phyloP scores from a whole-genome alignment of 345 rosid genomes.

The Moringa oleifera region DNA sequence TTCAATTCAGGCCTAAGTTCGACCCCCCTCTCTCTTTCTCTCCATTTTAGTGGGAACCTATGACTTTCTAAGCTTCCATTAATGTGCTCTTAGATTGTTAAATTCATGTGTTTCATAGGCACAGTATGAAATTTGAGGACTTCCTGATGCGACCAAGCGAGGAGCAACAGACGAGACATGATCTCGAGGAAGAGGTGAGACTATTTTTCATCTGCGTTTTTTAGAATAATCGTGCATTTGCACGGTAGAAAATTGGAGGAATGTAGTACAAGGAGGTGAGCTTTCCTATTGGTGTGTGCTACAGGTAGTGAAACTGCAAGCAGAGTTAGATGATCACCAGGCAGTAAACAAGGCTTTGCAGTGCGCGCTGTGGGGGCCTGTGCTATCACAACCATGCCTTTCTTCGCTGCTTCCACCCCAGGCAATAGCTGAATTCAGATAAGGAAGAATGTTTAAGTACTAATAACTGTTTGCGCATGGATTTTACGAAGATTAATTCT shows the following conservation, averaged over 20 bases:
- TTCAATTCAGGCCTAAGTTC: too few species aligned
- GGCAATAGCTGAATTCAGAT: conserved; percentile 8
- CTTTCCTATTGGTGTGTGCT: not conserved
- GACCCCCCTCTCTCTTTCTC: conserved; percentile 17
- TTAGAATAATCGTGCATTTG: too few species aligned
- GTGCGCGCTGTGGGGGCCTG: conserved; percentile 47
- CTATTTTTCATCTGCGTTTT: not conserved
- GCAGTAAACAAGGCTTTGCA: conserved; percentile 45
- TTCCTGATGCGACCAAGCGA: conserved; percentile 47
- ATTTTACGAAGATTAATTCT: too few species aligned
- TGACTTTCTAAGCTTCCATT: not conserved
- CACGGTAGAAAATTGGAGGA: too few species aligned
- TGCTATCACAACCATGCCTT: conserved; percentile 40
- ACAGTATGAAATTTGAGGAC: conserved; percentile 74
- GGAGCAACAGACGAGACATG: conserved; percentile 33
- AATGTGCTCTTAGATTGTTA: not conserved
- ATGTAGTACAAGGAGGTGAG: not conserved
- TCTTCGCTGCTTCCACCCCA: conserved; percentile 63
- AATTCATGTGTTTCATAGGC: not conserved
- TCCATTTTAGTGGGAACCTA: conserved; percentile 6
- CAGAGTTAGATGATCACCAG: conserved; percentile 53
- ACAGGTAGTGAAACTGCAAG: conserved; percentile 61
- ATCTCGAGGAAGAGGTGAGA: conserved; percentile 53
- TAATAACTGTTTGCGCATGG: not conserved
- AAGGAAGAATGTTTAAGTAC: not conserved